phyloP scores from a whole-genome alignment of 352 stramenopile genomes.

The Globisporangium nagaii region DNA sequence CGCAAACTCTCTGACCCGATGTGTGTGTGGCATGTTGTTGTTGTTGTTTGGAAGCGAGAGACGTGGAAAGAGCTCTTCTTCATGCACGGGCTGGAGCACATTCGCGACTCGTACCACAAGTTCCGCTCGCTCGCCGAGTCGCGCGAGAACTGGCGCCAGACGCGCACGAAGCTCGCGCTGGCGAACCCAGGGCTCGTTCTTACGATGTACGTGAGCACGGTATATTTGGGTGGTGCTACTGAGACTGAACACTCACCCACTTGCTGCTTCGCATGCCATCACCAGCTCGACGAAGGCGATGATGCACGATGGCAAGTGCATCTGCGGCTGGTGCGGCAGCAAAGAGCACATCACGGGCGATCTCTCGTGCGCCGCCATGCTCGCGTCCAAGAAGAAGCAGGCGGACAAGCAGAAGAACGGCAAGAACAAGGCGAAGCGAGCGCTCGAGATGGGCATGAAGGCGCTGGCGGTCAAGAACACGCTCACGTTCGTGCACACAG shows the following conservation, averaged over 20 bases:
- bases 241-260: too few relatives aligned
- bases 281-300: slow-evolving; percentile 79
- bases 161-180: slow-evolving; percentile 63
- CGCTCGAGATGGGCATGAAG: slow-evolving; percentile 26
- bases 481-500: slow-evolving; percentile 28
- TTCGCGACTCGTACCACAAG: slow-evolving; percentile 44
- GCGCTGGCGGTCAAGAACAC: slow-evolving; percentile 43
- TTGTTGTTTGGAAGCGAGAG: slow-evolving; percentile 15
- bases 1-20: too few relatives aligned
- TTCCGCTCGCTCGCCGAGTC: slow-evolving; percentile 57
- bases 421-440: slow-evolving; percentile 20
- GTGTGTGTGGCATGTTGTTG: neutral
- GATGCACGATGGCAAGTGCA: slow-evolving; percentile 81
- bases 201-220: slow-evolving; percentile 67
- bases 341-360: slow-evolving; percentile 69
- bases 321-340: slow-evolving; percentile 77
- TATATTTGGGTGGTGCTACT: too few relatives aligned
- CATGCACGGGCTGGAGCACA: slow-evolving; percentile 66
- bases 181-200: slow-evolving; percentile 62
- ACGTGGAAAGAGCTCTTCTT: slow-evolving; percentile 79
- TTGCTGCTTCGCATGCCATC: too few relatives aligned
- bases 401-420: slow-evolving; percentile 40
- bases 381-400: slow-evolving; percentile 54
- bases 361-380: slow-evolving; percentile 27
- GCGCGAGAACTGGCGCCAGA: slow-evolving; percentile 73